Evolutionary conservation across 192 early-diverging fungal genomes (phyloP).

Genomic region (Coemansia sp.): DNA sequence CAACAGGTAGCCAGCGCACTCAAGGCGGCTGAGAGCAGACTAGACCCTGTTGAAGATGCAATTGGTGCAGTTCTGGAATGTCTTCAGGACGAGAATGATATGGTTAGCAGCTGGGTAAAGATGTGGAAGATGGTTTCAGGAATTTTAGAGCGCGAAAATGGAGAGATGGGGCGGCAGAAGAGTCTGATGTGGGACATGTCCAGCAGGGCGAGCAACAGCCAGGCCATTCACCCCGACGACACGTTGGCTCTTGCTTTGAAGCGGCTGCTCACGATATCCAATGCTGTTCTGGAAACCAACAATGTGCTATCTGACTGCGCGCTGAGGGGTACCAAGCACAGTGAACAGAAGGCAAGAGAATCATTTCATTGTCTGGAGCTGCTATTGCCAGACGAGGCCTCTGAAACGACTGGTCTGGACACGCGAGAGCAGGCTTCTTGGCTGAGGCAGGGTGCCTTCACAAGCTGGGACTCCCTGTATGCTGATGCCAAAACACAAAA

Average conservation of each 20-base stretch:
- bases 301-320: not conserved
- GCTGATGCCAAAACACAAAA: slow-evolving; percentile 25
- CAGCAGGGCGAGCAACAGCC: not conserved
- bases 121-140: slow-evolving; percentile 29
- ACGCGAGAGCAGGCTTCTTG: slow-evolving; percentile 15
- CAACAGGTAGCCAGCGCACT: slow-evolving; percentile 1
- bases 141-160: slow-evolving; percentile 25
- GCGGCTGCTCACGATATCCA: slow-evolving; percentile 27
- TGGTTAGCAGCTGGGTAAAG: slow-evolving; percentile 27
- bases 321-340: not conserved
- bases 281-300: not conserved
- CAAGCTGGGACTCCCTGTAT: slow-evolving; percentile 36
- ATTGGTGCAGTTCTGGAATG: slow-evolving; percentile 6
- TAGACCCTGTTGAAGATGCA: slow-evolving; percentile 9
- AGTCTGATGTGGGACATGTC: slow-evolving; percentile 9
- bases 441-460: slow-evolving; percentile 34
- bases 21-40: not conserved
- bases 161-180: slow-evolving; percentile 19
- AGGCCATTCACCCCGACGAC: slow-evolving; percentile 39
- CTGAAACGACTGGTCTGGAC: not conserved
- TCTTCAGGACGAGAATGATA: slow-evolving; percentile 25
- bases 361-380: not conserved
- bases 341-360: not conserved
- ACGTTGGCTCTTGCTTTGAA: slow-evolving; percentile 39
- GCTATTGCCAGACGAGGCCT: not conserved